Conservation (phyloP, 1,284 basidiomycete species). For the Macrocystidia cucumis region DNA sequence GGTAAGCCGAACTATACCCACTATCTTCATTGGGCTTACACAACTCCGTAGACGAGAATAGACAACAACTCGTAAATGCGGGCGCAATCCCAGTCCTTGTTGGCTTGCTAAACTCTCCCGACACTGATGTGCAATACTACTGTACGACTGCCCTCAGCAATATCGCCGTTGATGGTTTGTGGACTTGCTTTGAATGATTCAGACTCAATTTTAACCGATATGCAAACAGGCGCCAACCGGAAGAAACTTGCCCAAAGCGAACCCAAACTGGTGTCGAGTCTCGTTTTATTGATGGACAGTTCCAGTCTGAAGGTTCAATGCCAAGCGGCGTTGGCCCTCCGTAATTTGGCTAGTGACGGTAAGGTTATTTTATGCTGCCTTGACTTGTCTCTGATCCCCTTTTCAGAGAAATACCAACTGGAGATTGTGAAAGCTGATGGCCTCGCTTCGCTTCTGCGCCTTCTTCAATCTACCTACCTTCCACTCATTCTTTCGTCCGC, state of each 20-base stretch:
- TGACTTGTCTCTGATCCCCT: not conserved
- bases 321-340: constrained; percentile 92
- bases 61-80: constrained; percentile 97
- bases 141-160: constrained; percentile 99
- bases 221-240: constrained; percentile 65
- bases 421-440: constrained; percentile 98
- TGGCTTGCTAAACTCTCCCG: constrained; percentile 89
- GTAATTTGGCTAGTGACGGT: constrained; percentile 98
- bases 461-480: constrained; percentile 95
- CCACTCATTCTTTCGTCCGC: constrained; percentile 99
- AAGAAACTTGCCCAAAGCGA: constrained; percentile 95
- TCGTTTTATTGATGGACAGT: constrained; percentile 97
- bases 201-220: constrained; percentile 6
- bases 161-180: constrained; percentile 90
- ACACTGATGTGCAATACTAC: constrained; percentile 99
- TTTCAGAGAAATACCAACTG: constrained; percentile 93
- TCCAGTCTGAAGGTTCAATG: constrained; percentile 98
- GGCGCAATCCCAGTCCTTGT: constrained; percentile 98
- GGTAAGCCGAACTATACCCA: constrained; percentile 39
- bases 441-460: constrained; percentile 85
- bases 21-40: constrained; percentile 6
- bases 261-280: constrained; percentile 90
- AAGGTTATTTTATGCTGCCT: constrained; percentile 14
- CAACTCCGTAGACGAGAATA: constrained; percentile 77
- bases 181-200: not conserved